Base-by-base conservation (phyloP, 495 filamentous ascomycete species). In the Cudoniella acicularis region DNA sequence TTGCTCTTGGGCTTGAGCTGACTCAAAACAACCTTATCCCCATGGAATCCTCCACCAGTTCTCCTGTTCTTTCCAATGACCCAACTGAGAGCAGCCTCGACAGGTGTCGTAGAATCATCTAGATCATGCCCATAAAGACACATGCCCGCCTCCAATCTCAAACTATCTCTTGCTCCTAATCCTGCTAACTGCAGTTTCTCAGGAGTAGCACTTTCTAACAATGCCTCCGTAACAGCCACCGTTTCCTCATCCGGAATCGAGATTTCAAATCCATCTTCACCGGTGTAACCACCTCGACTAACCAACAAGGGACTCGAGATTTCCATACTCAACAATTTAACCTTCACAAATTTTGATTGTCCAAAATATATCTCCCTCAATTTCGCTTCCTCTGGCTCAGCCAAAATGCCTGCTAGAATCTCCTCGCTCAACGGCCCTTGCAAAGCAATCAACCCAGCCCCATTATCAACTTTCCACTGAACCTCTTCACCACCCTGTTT, bases 61-160 rank as follows among this genome's bases (percentile, higher is more conserved):
- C 91, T 85, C 43, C 95, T 82, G 49, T 85, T 80, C 72, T 89
- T 88, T 56, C 86, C 84, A 53, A 98, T 82, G 56, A 96, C 81
- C 92, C 93, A 98, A 70, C 82, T 79, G 2, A 98, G 79, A 2
- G 83, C 84, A 2, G 85, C 94, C 72, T 91, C 88, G 20, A 90
- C 90, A 1, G 95, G 94, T 3, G 95, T 96, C 20, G 88, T 96
- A 2, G 78, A 76, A 59, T 96, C 95, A 67, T 95, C 84, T 46
- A 98, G 82, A 73, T 98, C 94, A 70, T 96, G 91, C n/a, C 94
- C 94, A 76, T 98, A 98, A 22, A 98, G 83, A 73, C 91, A 98
- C 92, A 98, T 93, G 50, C 94, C 94, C 0, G 95, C 94, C 73
- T 98, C 94, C 9, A 98, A 83, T 17, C 94, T 84, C 59, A 98